Evolutionary conservation across 1,284 basidiomycete species (phyloP).

Genomic region (Leccinum variabile): DNA sequence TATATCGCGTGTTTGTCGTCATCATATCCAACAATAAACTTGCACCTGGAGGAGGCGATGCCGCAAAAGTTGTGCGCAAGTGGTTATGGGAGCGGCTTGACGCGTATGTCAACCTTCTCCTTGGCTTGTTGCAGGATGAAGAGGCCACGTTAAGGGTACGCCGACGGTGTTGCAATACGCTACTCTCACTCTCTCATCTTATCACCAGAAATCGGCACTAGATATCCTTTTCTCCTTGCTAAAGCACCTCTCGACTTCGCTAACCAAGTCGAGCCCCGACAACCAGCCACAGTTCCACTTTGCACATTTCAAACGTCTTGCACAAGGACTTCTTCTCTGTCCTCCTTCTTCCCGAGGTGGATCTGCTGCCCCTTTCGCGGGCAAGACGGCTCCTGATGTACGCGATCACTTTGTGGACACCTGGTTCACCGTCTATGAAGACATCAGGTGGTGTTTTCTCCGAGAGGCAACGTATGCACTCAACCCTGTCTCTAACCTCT

Average conservation of each 20-base stretch:
- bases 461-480: conserved; percentile 73
- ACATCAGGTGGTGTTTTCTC: conserved; percentile 92
- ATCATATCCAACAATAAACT: conserved; percentile 64
- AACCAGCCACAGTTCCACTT: conserved; percentile 65
- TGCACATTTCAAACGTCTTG: conserved; percentile 67
- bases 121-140: conserved; percentile 70
- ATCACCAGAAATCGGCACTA: conserved; percentile 64
- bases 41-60: conserved; percentile 46
- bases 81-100: conserved; percentile 78
- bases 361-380: conserved; percentile 26
- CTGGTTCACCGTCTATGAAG: conserved; percentile 82
- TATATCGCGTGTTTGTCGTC: conserved; percentile 78
- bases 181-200: conserved; percentile 6
- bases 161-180: conserved; percentile 8
- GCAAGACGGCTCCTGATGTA: conserved; percentile 57
- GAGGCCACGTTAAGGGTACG: conserved; percentile 63
- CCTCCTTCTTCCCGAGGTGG: conserved; percentile 49
- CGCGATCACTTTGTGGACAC: conserved; percentile 62
- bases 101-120: conserved; percentile 64
- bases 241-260: conserved; percentile 70
- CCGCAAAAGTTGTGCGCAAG: conserved; percentile 62
- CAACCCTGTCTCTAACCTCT: not conserved
- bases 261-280: conserved; percentile 43
- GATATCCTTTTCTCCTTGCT: conserved; percentile 82
- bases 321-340: conserved; percentile 59